Evolutionary conservation across 768 basidiomycete species (phyloP).

Genomic region (Mycena vulgaris): DNA sequence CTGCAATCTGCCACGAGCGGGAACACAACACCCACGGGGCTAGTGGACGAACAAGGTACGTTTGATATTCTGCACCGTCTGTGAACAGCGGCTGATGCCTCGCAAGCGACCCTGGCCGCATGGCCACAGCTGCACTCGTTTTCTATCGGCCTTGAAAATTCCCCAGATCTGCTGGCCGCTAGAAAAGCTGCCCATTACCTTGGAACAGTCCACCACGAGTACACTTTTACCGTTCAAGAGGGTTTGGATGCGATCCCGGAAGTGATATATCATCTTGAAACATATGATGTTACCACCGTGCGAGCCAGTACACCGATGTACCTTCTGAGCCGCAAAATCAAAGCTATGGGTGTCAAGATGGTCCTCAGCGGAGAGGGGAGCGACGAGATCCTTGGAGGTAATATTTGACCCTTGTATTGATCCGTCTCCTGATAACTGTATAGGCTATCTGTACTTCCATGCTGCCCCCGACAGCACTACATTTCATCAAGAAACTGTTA

Average conservation of each 20-base stretch:
- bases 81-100: conserved; percentile 27
- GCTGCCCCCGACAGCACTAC: conserved; percentile 91
- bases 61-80: conserved; percentile 1
- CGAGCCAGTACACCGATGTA: conserved; percentile 99
- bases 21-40: conserved; percentile 66
- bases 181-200: conserved; percentile 93
- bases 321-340: conserved; percentile 97
- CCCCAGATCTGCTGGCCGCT: conserved; percentile 95
- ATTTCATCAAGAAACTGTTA: conserved; percentile 96
- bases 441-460: conserved; percentile 99
- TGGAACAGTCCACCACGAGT: conserved; percentile 97
- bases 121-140: conserved; percentile 99
- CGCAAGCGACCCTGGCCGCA: conserved; percentile 77
- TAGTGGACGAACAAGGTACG: conserved; percentile 71
- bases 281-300: conserved; percentile 98
- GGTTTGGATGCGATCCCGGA: conserved; percentile 97
- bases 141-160: conserved; percentile 94
- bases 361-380: conserved; percentile 97
- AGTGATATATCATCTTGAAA: conserved; percentile 98
- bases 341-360: conserved; percentile 99
- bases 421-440: neutral
- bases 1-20: conserved; percentile 69
- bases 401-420: conserved; percentile 14
- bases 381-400: conserved; percentile 97
- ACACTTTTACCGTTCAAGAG: conserved; percentile 98